Percentiles rank a stretch among this genome's conserved stretches.
Evolutionary conservation across 352 stramenopile species (phyloP).

Genomic region (Phytophthora citricola): DNA sequence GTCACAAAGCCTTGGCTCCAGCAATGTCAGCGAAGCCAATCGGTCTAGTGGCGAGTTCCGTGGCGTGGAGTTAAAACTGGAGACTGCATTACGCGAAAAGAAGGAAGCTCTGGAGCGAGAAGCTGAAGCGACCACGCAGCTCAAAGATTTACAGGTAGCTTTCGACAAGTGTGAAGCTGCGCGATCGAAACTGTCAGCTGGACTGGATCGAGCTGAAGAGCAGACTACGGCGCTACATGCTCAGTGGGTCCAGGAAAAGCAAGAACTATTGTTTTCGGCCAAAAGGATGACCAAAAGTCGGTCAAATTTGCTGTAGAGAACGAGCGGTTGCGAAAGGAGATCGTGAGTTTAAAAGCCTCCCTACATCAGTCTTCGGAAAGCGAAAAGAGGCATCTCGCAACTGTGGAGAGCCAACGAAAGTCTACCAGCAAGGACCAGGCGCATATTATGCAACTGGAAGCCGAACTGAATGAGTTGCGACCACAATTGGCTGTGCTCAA

Average conservation of each 20-base stretch:
- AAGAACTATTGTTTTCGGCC: constrained; percentile 41
- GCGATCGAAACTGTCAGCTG: constrained; percentile 46
- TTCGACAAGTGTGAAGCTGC: constrained; percentile 54
- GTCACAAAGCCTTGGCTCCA: constrained; percentile 30
- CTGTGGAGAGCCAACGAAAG: constrained; percentile 35
- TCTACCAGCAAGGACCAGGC: constrained; percentile 33
- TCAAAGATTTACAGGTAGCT: constrained; percentile 52
- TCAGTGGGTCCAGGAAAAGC: constrained; percentile 73
- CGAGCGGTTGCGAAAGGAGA: constrained; percentile 53
- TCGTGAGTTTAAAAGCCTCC: constrained; percentile 42
- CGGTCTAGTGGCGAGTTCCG: constrained; percentile 29
- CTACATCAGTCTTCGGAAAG: constrained; percentile 35
- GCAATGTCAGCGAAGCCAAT: constrained; percentile 36
- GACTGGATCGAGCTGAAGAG: constrained; percentile 57
- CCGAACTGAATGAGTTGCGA: constrained; percentile 43
- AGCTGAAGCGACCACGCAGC: constrained; percentile 21
- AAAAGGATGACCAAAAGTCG: constrained; percentile 48
- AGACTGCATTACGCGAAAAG: constrained; percentile 39
- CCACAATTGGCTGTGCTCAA: constrained; percentile 28
- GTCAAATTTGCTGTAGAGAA: constrained; percentile 37
- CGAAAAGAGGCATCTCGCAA: constrained; percentile 40
- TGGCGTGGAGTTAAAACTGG: constrained; percentile 46
- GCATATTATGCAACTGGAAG: constrained; percentile 42
- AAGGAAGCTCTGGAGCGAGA: constrained; percentile 33
- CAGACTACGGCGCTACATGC: constrained; percentile 59